These are phyloP conservation scores for Trichoderma hamatum DNA, from an alignment of 2,329 filamentous ascomycete species.

Conservation along the genomic window DNA sequence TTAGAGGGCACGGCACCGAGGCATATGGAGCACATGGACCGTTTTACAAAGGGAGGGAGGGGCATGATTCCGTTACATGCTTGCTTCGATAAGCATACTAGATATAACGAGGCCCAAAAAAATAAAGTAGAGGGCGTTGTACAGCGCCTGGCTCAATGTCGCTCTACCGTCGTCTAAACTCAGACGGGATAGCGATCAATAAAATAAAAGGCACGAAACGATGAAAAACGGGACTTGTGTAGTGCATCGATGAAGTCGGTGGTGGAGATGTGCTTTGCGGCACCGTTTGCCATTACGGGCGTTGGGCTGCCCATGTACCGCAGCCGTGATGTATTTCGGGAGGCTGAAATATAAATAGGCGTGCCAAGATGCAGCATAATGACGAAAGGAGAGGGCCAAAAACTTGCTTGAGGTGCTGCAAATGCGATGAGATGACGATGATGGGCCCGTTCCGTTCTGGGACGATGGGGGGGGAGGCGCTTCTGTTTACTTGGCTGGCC, in stretches of 20 bases:
- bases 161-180: background rate
- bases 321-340: background rate
- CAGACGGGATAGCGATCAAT: background rate
- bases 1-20: background rate
- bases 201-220: background rate
- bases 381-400: constrained; percentile 13
- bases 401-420: constrained; percentile 14
- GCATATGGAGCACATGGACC: background rate
- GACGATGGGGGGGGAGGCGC: background rate
- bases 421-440: constrained; percentile 21
- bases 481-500: background rate
- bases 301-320: background rate
- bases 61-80: background rate
- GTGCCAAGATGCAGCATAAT: constrained; percentile 16
- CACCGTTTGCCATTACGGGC: background rate
- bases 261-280: background rate
- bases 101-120: background rate
- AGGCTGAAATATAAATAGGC: constrained; percentile 15
- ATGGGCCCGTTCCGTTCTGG: constrained; percentile 15
- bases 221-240: background rate
- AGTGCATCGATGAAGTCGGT: background rate
- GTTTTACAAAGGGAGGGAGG: background rate
- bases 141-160: background rate
- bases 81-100: background rate
- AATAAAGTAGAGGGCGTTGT: background rate